phyloP scores from a whole-genome alignment of 306 rosid genomes.

The Benincasa hispida region DNA sequence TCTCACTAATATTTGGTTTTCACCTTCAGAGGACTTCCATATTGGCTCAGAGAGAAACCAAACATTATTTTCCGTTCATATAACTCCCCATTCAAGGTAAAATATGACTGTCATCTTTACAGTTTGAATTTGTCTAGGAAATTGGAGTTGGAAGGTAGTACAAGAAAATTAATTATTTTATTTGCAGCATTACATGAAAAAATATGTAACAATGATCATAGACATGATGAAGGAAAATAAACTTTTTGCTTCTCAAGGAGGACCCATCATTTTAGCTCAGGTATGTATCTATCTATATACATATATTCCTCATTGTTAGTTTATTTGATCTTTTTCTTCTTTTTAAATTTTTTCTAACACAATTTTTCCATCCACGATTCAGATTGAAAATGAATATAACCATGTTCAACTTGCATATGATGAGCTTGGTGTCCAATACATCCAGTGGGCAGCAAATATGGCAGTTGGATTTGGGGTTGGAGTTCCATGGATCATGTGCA shows the following conservation, averaged over 20 bases:
- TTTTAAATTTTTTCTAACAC: not conserved
- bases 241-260: constrained; percentile 75
- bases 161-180: not conserved
- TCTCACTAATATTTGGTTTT: not conserved
- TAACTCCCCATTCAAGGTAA: constrained; percentile 64
- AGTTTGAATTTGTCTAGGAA: not conserved
- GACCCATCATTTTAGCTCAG: constrained; percentile 85
- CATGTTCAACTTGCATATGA: constrained; percentile 62
- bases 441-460: constrained; percentile 75
- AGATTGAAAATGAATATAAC: constrained; percentile 90
- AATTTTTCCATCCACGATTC: not conserved
- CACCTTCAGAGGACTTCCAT: constrained; percentile 71
- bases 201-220: constrained; percentile 30
- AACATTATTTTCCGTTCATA: constrained; percentile 49
- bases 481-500: constrained; percentile 98
- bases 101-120: not conserved
- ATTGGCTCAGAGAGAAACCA: constrained; percentile 77
- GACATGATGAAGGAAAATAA: constrained; percentile 49
- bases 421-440: constrained; percentile 35
- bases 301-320: not conserved
- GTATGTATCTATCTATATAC: constrained; percentile 13
- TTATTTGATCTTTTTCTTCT: not conserved
- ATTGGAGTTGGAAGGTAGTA: not conserved
- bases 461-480: constrained; percentile 33
- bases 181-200: constrained; percentile 52